Percentiles rank a stretch among this genome's conserved stretches.
Evolutionary conservation across 441 rosid species (phyloP).

Genomic region (Aleurites moluccanus): DNA sequence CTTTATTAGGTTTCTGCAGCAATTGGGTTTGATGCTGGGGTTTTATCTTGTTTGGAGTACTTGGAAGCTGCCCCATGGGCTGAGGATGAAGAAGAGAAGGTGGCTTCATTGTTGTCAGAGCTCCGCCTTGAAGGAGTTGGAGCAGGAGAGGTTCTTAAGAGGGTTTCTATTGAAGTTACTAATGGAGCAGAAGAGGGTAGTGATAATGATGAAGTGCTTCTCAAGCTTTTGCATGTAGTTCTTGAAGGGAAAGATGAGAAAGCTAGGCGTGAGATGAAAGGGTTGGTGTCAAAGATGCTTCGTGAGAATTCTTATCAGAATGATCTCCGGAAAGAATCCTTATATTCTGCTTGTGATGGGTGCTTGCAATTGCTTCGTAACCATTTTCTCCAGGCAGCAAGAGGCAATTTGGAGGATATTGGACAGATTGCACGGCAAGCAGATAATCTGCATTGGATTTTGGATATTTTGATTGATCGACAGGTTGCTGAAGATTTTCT

Average conservation of each 20-base stretch:
- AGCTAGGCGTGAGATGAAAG: conserved; percentile 97
- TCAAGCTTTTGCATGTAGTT: conserved; percentile 82
- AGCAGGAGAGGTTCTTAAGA: conserved; percentile 85
- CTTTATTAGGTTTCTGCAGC: conserved; percentile 81
- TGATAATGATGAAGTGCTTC: conserved; percentile 71
- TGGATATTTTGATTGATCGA: conserved; percentile 88
- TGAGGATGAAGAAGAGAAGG: conserved; percentile 93
- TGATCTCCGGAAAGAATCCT: conserved; percentile 82
- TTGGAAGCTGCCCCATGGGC: conserved; percentile 99
- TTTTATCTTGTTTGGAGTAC: conserved; percentile 87
- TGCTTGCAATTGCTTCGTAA: conserved; percentile 67
- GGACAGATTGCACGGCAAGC: conserved; percentile 89
- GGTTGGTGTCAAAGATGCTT: conserved; percentile 90
- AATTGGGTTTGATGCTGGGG: conserved; percentile 91
- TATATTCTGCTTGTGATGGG: conserved; percentile 80
- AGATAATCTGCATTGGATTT: conserved; percentile 87
- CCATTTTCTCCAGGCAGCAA: conserved; percentile 68
- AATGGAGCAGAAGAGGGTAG: conserved; percentile 49
- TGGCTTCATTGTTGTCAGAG: conserved; percentile 76
- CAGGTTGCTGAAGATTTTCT: conserved; percentile 92
- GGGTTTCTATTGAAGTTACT: conserved; percentile 72
- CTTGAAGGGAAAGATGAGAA: conserved; percentile 97
- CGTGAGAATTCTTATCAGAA: conserved; percentile 86
- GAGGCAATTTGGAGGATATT: conserved; percentile 54
- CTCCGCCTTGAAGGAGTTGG: conserved; percentile 85